These are phyloP conservation scores for Camellia granthamiana DNA, from an alignment of 148 eudicot genomes.

Conservation along the genomic window DNA sequence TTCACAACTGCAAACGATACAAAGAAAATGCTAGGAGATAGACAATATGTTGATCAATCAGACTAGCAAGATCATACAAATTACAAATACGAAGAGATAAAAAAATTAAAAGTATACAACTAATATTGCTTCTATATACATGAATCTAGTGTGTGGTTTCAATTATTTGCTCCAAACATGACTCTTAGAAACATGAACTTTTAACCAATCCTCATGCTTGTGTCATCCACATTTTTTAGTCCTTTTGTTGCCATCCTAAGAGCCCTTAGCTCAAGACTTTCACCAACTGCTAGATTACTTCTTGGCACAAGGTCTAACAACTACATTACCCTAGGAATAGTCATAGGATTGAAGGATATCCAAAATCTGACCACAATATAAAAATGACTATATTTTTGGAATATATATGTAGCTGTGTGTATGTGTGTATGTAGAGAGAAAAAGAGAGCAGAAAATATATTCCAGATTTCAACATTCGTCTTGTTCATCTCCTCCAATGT, in stretches of 20 bases:
- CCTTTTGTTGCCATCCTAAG: neutral
- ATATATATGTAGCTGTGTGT: too few relatives aligned
- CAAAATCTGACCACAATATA: neutral
- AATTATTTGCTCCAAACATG: neutral
- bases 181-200: neutral
- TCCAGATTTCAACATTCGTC: too few relatives aligned
- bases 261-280: neutral
- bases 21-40: neutral
- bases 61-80: constrained; percentile 6
- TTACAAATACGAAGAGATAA: neutral
- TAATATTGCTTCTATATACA: neutral
- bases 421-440: too few relatives aligned
- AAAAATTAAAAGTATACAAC: neutral
- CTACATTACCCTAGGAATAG: too few relatives aligned
- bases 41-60: neutral
- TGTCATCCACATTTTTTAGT: neutral
- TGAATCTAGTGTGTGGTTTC: neutral
- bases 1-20: constrained; percentile 49
- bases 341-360: too few relatives aligned
- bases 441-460: too few relatives aligned
- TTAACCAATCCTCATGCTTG: neutral
- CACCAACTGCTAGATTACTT: neutral
- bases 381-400: too few relatives aligned
- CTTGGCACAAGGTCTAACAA: too few relatives aligned
- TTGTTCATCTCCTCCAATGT: too few relatives aligned